Base-by-base conservation (phyloP, 1,139 yeast genomes). In the Scheffersomyces parashehatae region DNA sequence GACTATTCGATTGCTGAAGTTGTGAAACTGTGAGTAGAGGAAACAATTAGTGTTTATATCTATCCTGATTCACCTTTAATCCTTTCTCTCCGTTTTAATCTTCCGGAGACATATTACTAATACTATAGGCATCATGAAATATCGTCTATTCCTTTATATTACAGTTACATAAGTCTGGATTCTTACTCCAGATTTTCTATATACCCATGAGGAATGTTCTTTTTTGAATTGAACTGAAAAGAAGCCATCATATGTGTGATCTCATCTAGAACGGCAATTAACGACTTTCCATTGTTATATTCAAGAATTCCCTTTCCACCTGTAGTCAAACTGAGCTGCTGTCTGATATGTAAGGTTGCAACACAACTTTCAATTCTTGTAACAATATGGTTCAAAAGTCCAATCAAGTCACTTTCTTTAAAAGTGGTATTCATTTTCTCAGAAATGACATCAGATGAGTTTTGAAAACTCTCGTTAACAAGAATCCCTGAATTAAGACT, bases 351-450 rank as follows among this genome's bases (percentile, higher is more conserved):
- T 29, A 74, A 55, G 1, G 64, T 54, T 2, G 72, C 63, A 3
- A 72, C 76, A 56, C 81, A 72, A 46, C 77, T 79, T 55, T 84
- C 90, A 41, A 84, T 74, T 54, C 90, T 68, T 0, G 88, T 81
- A 26, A 83, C 79, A 26, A 82, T 63, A 54, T 82, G 87, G 46
- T 82, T 84, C 50, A 84, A 67, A 42, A 83, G 70, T n/a, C 75
- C 66, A 29, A 81, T 64, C 50, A 63, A 49, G 44, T 76, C 75
- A 39, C 64, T 49, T 47, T 64, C 72, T 47, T 66, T 64, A 48
- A 67, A 67, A 29, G 65, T 52, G 4, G 53, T 41, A 30, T 51
- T 58, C 43, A 55, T 48, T 41, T 58, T 54, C 38, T 59, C 58
- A 20, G 58, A 53, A 38, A 68, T 55, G 36, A 56, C 56, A 13